phyloP scores from a whole-genome alignment of 2,329 filamentous ascomycete genomes.

The Whalleya microplaca region DNA sequence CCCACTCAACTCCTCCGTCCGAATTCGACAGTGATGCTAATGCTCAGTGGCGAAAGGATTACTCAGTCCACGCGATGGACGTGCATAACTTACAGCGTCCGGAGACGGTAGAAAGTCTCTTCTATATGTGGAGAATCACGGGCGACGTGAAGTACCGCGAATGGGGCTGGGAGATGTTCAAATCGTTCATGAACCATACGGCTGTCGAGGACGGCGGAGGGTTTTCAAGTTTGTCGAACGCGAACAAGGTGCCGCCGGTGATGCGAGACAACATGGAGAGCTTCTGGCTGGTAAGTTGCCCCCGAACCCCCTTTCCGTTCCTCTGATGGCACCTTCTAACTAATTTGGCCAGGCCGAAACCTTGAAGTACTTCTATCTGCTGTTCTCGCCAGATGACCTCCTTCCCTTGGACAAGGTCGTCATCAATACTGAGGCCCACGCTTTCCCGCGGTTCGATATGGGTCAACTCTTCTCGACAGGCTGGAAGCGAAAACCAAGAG shows the following conservation, averaged over 20 bases:
- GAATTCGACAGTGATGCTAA: slow-evolving; percentile 55
- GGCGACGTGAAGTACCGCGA: slow-evolving; percentile 86
- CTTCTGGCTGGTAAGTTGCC: slow-evolving; percentile 83
- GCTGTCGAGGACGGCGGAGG: slow-evolving; percentile 77
- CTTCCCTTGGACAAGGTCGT: slow-evolving; percentile 86
- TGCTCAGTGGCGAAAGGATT: slow-evolving; percentile 76
- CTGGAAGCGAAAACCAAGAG: slow-evolving; percentile 73
- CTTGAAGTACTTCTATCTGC: slow-evolving; percentile 94
- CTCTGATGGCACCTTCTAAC: slow-evolving; percentile 6
- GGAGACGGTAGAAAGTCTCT: slow-evolving; percentile 93
- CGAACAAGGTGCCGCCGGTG: slow-evolving; percentile 70
- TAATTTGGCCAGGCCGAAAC: slow-evolving; percentile 77
- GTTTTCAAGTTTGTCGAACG: slow-evolving; percentile 81
- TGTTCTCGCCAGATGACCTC: slow-evolving; percentile 84
- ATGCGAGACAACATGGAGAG: slow-evolving; percentile 94
- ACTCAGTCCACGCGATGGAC: slow-evolving; percentile 79
- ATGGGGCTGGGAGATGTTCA: slow-evolving; percentile 99
- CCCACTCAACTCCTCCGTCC: slow-evolving; percentile 55
- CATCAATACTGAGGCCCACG: slow-evolving; percentile 95
- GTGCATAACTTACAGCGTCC: slow-evolving; percentile 92
- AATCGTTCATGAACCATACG: slow-evolving; percentile 84
- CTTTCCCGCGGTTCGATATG: slow-evolving; percentile 85
- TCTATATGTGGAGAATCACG: slow-evolving; percentile 99
- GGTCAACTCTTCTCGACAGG: slow-evolving; percentile 77
- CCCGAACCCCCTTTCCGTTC: not conserved